Evolutionary conservation across 208 protist genomes (phyloP).

Genomic region (Wallacemonas rigidus): DNA sequence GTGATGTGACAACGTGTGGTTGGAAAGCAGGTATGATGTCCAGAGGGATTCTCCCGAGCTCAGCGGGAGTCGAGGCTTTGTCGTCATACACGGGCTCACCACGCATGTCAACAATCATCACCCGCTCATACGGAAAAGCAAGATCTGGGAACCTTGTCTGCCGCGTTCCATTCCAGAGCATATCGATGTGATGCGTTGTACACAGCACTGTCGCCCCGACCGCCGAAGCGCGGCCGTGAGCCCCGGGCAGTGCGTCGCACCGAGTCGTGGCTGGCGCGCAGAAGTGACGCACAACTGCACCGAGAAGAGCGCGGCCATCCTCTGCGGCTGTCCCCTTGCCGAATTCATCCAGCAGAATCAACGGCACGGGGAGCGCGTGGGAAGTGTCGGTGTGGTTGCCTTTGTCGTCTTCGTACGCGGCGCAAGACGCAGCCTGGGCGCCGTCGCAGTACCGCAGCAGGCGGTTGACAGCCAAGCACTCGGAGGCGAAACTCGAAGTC

Average conservation of each 20-base stretch:
- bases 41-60: neutral
- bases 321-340: constrained; percentile 91
- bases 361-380: constrained; percentile 20
- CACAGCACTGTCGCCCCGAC: constrained; percentile 33
- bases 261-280: neutral
- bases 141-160: neutral
- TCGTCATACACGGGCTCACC: constrained; percentile 31
- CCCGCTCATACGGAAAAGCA: constrained; percentile 42
- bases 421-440: constrained; percentile 9
- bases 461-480: constrained; percentile 67
- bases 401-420: neutral
- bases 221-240: neutral
- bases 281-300: constrained; percentile 57
- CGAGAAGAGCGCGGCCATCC: constrained; percentile 86
- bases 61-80: neutral
- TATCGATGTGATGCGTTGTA: constrained; percentile 76
- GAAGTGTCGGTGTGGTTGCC: neutral
- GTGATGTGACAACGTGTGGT: constrained; percentile 32
- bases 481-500: constrained; percentile 71
- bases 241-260: neutral
- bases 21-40: constrained; percentile 50
- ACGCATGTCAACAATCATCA: constrained; percentile 51
- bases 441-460: constrained; percentile 53
- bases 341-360: constrained; percentile 95
- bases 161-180: constrained; percentile 25